Evolutionary conservation across 352 stramenopile species (phyloP).

Genomic region (Globisporangium paroecandrum): DNA sequence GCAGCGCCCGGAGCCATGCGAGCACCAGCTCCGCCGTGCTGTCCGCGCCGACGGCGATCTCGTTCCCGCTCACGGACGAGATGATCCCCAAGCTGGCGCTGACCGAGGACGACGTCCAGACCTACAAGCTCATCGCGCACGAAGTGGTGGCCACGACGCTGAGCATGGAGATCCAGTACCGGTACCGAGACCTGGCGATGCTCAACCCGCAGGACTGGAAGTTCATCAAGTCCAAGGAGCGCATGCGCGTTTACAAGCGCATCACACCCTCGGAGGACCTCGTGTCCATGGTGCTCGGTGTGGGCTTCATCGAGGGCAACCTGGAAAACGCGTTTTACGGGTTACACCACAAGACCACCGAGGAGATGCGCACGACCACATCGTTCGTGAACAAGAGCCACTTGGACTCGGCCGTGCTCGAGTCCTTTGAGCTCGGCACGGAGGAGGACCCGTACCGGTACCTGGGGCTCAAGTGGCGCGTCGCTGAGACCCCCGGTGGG

Average conservation of each 20-base stretch:
- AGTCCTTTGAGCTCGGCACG: conserved; percentile 34
- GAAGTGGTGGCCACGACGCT: conserved; percentile 43
- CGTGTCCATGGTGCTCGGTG: conserved; percentile 40
- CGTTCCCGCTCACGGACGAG: conserved; percentile 22
- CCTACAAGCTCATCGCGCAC: conserved; percentile 28
- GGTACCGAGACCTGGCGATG: conserved; percentile 17
- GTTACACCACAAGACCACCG: conserved; percentile 41
- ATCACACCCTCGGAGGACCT: conserved; percentile 17
- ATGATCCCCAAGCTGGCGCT: conserved; percentile 28
- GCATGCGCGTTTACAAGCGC: conserved; percentile 37
- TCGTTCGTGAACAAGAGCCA: conserved; percentile 33
- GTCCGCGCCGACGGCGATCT: conserved; percentile 3
- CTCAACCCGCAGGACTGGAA: conserved; percentile 28
- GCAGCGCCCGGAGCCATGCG: background rate
- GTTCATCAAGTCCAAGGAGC: conserved; percentile 33
- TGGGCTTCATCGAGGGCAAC: conserved; percentile 37
- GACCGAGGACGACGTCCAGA: conserved; percentile 26
- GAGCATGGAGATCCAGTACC: conserved; percentile 39
- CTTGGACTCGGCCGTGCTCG: conserved; percentile 40
- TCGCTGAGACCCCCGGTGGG: conserved; percentile 23
- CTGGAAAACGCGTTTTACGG: conserved; percentile 53
- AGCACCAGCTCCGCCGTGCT: background rate
- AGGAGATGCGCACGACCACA: conserved; percentile 44
- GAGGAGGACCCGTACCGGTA: conserved; percentile 40
- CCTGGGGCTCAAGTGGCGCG: conserved; percentile 48